Base-by-base conservation (phyloP, 2,329 filamentous ascomycete species). In the Xylariales sp. region DNA sequence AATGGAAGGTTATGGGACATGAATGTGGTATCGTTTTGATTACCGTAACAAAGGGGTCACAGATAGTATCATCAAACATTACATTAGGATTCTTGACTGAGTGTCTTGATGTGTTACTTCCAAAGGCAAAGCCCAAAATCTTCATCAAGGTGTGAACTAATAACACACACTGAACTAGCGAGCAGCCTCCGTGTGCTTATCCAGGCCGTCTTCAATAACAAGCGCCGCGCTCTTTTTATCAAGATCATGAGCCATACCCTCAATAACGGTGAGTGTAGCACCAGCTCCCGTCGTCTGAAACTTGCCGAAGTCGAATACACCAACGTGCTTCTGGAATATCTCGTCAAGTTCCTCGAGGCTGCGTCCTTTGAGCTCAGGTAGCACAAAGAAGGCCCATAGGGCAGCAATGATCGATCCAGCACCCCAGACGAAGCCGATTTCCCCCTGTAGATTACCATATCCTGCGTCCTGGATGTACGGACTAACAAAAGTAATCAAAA, bases 281-380 rank as follows among this genome's bases (percentile, higher is more conserved):
- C 40, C 33, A 11, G 40, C 40, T 11, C 40, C 40, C 1, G 33
- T 38, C 11, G 32, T 38, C 27, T 42, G 32, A 20, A 25, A 42
- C 14, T 24, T 31, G 33, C 40, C 40, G 14, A 42, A 42, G 6
- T 36, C 40, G 10, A 38, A 28, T 10, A 39, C 41, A 10, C 21
- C 14, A 18, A 39, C 16, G 21, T 20, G 11, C 35, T 39, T 43
- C 47, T 56, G 52, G 50, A 58, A 52, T 49, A 59, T 56, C 40
- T 45, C 49, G 36, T 58, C 54, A 33, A 59, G 52, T 42, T 59
- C 54, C 48, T 58, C 54, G 5, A 58, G 51, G 20, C 52, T 54
- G 12, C 56, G 43, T 14, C 56, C 54, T 51, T 55, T 59, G 53
- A 57, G 56, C 47, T 59, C 54, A 14, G 55, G 54, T 8, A 57